These are phyloP conservation scores for Paracamarosporium sp. DNA, from an alignment of 2,329 filamentous ascomycete genomes.

Conservation along the genomic window DNA sequence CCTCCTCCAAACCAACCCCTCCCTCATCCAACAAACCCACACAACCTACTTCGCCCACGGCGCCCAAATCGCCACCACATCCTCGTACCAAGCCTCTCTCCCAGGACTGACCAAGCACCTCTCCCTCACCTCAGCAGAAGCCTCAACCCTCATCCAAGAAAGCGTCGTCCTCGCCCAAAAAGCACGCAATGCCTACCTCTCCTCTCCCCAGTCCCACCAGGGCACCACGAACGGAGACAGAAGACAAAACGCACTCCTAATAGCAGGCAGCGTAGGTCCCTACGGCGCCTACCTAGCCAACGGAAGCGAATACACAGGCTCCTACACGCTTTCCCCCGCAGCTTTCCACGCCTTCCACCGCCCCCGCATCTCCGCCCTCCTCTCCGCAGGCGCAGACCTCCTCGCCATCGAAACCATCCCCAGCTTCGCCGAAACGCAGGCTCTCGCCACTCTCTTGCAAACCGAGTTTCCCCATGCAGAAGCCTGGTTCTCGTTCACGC, in stretches of 20 bases:
- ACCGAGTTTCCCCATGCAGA: conserved; percentile 45
- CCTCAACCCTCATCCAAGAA: conserved; percentile 44
- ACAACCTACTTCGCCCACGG: conserved; percentile 53
- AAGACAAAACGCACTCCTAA: conserved; percentile 26
- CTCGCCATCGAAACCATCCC: conserved; percentile 57
- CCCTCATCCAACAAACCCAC: conserved; percentile 52
- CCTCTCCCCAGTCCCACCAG: neutral
- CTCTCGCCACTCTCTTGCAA: conserved; percentile 47
- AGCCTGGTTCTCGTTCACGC: conserved; percentile 53
- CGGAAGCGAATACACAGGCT: conserved; percentile 55
- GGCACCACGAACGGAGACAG: conserved; percentile 1
- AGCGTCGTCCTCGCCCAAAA: conserved; percentile 51
- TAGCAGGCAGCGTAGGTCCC: conserved; percentile 56
- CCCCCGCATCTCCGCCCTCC: conserved; percentile 48
- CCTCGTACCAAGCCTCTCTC: conserved; percentile 56
- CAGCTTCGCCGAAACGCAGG: conserved; percentile 46
- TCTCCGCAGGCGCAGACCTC: conserved; percentile 51
- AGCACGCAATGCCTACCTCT: conserved; percentile 44
- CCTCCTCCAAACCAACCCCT: conserved; percentile 48
- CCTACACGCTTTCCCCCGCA: conserved; percentile 41
- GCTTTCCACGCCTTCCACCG: conserved; percentile 53
- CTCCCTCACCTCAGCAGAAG: conserved; percentile 37
- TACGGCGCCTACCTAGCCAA: conserved; percentile 57
- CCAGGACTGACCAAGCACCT: conserved; percentile 50
- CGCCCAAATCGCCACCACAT: conserved; percentile 56